These are phyloP conservation scores for Pythium vanterpoolii DNA, from an alignment of 352 stramenopile genomes.

Conservation along the genomic window DNA sequence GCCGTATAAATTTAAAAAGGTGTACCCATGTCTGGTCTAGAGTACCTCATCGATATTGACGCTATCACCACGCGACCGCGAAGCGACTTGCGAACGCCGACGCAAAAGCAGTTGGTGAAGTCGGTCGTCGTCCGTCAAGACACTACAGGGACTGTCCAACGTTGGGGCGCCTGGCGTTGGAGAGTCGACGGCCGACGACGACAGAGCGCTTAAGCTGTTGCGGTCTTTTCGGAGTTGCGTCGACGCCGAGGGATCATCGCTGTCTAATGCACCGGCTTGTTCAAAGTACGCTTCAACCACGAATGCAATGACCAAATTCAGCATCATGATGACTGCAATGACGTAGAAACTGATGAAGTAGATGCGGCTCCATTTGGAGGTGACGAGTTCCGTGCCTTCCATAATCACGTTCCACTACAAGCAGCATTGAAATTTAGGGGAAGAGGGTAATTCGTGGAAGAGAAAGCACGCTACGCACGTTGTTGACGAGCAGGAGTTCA, in stretches of 20 bases:
- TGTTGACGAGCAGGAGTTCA: conserved; percentile 74
- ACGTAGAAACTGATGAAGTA: conserved; percentile 79
- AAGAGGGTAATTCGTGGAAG: background rate
- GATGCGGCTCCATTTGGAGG: conserved; percentile 46
- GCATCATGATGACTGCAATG: conserved; percentile 62
- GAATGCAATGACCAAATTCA: conserved; percentile 72
- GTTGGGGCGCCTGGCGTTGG: background rate
- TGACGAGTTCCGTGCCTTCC: conserved; percentile 54
- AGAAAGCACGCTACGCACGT: conserved; percentile 30
- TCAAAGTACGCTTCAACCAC: conserved; percentile 63
- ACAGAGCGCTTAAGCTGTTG: background rate
- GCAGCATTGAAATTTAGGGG: too few species aligned
- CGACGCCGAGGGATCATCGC: background rate
- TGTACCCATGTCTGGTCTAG: conserved; percentile 21
- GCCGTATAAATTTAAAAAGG: background rate
- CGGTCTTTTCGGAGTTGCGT: background rate
- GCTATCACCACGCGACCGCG: conserved; percentile 35
- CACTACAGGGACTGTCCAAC: background rate
- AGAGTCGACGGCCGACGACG: background rate
- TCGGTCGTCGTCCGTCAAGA: background rate
- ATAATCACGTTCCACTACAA: conserved; percentile 65
- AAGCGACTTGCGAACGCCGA: conserved; percentile 20
- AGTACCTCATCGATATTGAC: conserved; percentile 47
- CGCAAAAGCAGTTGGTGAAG: conserved; percentile 8
- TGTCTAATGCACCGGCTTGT: conserved; percentile 9